Percentiles rank a stretch among this genome's conserved stretches.
Evolutionary conservation across 2,329 filamentous ascomycete genomes (phyloP).

Genomic region (Diplodia corticola): DNA sequence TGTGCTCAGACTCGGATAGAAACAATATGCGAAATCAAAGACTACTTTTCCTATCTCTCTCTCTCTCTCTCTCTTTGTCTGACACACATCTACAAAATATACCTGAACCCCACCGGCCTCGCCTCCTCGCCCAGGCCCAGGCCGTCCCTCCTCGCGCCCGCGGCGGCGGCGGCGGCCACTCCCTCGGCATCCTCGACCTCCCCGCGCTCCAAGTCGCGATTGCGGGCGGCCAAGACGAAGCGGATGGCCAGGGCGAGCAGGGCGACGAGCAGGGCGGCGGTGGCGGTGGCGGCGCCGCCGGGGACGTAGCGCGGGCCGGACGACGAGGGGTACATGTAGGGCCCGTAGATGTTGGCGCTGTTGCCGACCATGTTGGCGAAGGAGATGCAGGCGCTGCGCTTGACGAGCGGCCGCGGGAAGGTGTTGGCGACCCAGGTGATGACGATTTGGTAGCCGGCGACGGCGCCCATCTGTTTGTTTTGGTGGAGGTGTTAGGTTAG

Average conservation of each 20-base stretch:
- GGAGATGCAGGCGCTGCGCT: constrained; percentile 35
- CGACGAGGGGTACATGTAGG: constrained; percentile 36
- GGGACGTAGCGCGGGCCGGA: constrained; percentile 42
- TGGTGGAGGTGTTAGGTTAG: not conserved
- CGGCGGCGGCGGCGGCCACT: not conserved
- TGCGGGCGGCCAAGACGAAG: constrained; percentile 37
- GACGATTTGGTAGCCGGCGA: constrained; percentile 35
- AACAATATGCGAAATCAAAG: too few relatives aligned
- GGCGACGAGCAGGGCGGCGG: constrained; percentile 39
- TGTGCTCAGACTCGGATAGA: too few relatives aligned
- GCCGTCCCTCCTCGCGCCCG: not conserved
- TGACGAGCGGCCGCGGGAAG: constrained; percentile 37
- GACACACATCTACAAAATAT: constrained; percentile 3
- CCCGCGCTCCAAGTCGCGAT: constrained; percentile 34
- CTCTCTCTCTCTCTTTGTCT: too few relatives aligned
- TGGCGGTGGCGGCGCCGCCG: constrained; percentile 40
- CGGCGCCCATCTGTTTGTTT: constrained; percentile 26
- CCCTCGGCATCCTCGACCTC: constrained; percentile 23
- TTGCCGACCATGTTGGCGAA: constrained; percentile 40
- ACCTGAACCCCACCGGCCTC: constrained; percentile 19
- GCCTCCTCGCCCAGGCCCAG: too few relatives aligned
- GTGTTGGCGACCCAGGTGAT: constrained; percentile 37
- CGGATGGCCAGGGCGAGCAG: constrained; percentile 38
- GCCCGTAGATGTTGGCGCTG: constrained; percentile 38
- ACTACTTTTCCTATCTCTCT: too few relatives aligned